Conservation (phyloP, 2,329 filamentous ascomycete species). For the Metarhizium humberi region DNA sequence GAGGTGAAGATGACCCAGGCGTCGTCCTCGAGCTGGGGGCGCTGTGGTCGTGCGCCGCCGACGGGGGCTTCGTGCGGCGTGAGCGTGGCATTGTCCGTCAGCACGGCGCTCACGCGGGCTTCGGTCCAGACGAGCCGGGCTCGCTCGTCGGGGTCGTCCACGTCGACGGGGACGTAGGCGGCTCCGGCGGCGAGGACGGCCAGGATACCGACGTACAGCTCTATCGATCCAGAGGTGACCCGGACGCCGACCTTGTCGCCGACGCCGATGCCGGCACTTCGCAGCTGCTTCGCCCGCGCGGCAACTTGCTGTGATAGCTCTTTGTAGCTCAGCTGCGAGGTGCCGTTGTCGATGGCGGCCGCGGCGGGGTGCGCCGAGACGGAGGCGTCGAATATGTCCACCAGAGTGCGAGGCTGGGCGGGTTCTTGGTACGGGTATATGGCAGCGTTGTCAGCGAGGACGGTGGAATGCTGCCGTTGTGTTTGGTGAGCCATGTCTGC, state of each 20-base stretch:
- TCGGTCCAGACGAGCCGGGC: conserved; percentile 12
- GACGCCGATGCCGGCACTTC: conserved; percentile 7
- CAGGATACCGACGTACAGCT: conserved; percentile 12
- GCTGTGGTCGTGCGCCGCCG: background rate
- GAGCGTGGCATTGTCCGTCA: conserved; percentile 10
- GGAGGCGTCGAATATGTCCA: conserved; percentile 11
- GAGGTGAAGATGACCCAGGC: conserved; percentile 18
- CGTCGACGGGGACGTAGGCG: conserved; percentile 14
- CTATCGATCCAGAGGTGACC: conserved; percentile 10
- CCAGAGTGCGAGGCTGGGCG: conserved; percentile 9
- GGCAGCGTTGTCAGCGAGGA: background rate
- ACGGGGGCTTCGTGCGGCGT: conserved; percentile 3
- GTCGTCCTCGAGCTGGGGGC: conserved; percentile 9
- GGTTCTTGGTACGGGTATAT: conserved; percentile 6
- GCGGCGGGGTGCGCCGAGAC: conserved; percentile 5
- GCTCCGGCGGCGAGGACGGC: conserved; percentile 11
- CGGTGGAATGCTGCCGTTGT: background rate
- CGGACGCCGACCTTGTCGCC: conserved; percentile 12
- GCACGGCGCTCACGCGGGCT: conserved; percentile 9
- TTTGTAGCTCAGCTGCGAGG: conserved; percentile 6
- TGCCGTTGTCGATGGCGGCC: conserved; percentile 11
- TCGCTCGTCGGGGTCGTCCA: conserved; percentile 14
- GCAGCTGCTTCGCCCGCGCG: conserved; percentile 3
- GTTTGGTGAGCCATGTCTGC: background rate
- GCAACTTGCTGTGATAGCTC: conserved; percentile 5